phyloP scores from a whole-genome alignment of 1,284 basidiomycete species.

The Rhodotorula sp. region DNA sequence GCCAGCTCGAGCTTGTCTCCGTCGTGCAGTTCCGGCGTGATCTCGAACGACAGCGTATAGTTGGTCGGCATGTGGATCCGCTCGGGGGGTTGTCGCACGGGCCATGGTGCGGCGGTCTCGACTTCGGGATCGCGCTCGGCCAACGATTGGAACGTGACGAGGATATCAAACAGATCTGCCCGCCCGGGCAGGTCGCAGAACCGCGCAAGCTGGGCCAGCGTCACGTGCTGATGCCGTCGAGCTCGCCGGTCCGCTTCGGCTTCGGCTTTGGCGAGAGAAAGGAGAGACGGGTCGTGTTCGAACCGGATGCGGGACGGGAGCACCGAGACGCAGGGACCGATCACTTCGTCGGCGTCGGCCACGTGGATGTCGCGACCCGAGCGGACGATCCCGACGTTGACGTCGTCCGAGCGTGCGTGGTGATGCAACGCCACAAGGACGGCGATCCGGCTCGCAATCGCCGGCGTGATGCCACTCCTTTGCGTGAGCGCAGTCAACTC shows the following conservation, averaged over 20 bases:
- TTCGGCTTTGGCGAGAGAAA: conserved; percentile 31
- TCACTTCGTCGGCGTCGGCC: conserved; percentile 40
- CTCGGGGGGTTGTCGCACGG: conserved; percentile 41
- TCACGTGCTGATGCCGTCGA: conserved; percentile 37
- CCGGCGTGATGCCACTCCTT: conserved; percentile 40
- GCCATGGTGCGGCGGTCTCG: conserved; percentile 18
- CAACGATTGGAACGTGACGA: conserved; percentile 41
- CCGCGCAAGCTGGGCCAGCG: conserved; percentile 25
- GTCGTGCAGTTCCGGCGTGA: conserved; percentile 31
- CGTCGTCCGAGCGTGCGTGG: conserved; percentile 25
- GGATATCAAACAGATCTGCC: conserved; percentile 35
- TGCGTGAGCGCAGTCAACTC: conserved; percentile 31
- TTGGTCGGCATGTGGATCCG: conserved; percentile 42
- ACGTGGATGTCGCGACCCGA: conserved; percentile 43
- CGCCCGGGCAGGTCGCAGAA: conserved; percentile 25
- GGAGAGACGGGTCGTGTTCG: conserved; percentile 14
- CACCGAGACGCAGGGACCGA: conserved; percentile 44
- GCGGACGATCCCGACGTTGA: conserved; percentile 42
- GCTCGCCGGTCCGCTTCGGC: conserved; percentile 23
- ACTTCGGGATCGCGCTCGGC: conserved; percentile 32
- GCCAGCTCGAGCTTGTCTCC: conserved; percentile 34
- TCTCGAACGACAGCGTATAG: conserved; percentile 42
- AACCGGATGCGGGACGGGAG: conserved; percentile 35
- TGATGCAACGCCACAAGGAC: conserved; percentile 34
- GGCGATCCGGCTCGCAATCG: conserved; percentile 41